These are phyloP conservation scores for Podospora didyma DNA, from an alignment of 495 filamentous ascomycete species.

Conservation along the genomic window DNA sequence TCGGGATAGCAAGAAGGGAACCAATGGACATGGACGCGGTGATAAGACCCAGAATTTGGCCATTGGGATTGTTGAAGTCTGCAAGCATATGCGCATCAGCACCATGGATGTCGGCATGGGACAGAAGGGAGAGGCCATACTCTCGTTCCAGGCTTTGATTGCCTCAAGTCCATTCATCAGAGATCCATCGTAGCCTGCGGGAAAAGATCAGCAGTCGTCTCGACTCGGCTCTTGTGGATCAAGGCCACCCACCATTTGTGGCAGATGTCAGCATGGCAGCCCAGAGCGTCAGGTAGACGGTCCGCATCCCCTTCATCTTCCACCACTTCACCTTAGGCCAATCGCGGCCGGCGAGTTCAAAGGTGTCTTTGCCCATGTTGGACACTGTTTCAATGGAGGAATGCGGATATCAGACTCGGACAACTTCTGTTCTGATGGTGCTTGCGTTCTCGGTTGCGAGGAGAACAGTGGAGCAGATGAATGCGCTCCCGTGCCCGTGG, in stretches of 20 bases:
- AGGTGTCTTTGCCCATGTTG: conserved; percentile 39
- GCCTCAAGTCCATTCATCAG: conserved; percentile 54
- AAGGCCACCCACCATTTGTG: conserved; percentile 16
- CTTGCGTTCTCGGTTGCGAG: background rate
- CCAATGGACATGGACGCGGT: conserved; percentile 52
- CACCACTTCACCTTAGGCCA: conserved; percentile 40
- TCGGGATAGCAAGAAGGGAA: conserved; percentile 48
- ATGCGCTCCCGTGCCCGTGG: background rate
- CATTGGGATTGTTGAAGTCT: conserved; percentile 18
- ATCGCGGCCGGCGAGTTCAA: conserved; percentile 36
- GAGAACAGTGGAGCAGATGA: background rate
- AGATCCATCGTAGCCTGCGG: conserved; percentile 18
- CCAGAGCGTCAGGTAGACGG: conserved; percentile 34
- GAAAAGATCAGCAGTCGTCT: too few species aligned
- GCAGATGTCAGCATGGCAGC: conserved; percentile 36
- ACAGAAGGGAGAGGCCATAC: conserved; percentile 7
- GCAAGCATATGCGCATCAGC: background rate
- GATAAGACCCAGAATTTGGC: conserved; percentile 43
- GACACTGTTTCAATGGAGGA: background rate
- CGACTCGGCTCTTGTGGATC: too few species aligned
- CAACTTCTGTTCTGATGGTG: background rate
- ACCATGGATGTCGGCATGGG: background rate
- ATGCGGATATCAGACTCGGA: background rate
- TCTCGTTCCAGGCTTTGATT: conserved; percentile 40
- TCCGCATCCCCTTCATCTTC: conserved; percentile 37